These are phyloP conservation scores for Fonsecaea multimorphosa DNA, from an alignment of 2,329 filamentous ascomycete species.

Conservation along the genomic window DNA sequence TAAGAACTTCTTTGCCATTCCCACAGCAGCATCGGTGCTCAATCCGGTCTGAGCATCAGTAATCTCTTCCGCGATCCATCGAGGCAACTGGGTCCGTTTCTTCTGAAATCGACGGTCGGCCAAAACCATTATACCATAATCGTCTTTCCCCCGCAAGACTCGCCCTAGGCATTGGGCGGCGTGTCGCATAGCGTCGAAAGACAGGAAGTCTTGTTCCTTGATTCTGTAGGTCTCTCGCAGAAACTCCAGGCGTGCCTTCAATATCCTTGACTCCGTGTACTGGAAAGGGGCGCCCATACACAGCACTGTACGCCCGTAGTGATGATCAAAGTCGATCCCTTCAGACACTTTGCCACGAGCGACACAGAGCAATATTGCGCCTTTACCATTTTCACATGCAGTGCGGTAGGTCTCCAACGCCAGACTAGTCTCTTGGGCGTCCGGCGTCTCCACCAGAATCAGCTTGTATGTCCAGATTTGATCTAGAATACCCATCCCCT, in stretches of 20 bases:
- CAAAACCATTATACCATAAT: conserved; percentile 99
- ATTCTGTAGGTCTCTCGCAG: conserved; percentile 97
- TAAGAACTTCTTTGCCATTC: conserved; percentile 85
- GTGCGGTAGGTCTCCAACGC: conserved; percentile 96
- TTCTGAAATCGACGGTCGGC: conserved; percentile 93
- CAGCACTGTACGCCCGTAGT: conserved; percentile 93
- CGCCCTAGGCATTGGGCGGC: conserved; percentile 95
- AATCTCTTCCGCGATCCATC: conserved; percentile 93
- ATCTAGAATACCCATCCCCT: conserved; percentile 96
- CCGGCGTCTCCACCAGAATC: conserved; percentile 95
- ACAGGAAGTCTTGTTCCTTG: conserved; percentile 94
- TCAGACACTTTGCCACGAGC: conserved; percentile 96
- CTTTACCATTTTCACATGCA: conserved; percentile 94
- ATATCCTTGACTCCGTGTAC: conserved; percentile 95
- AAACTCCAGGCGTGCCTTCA: conserved; percentile 95
- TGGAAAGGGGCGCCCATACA: conserved; percentile 98
- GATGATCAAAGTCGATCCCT: conserved; percentile 98
- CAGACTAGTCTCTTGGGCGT: conserved; percentile 94
- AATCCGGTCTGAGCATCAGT: conserved; percentile 85
- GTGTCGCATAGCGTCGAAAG: conserved; percentile 99
- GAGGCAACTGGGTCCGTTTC: conserved; percentile 87
- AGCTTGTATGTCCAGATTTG: conserved; percentile 99
- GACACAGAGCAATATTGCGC: conserved; percentile 90
- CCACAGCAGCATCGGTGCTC: conserved; percentile 93
- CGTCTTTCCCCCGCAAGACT: conserved; percentile 93